Conservation (phyloP, 306 rosid species). For the Phaseolus lunatus region DNA sequence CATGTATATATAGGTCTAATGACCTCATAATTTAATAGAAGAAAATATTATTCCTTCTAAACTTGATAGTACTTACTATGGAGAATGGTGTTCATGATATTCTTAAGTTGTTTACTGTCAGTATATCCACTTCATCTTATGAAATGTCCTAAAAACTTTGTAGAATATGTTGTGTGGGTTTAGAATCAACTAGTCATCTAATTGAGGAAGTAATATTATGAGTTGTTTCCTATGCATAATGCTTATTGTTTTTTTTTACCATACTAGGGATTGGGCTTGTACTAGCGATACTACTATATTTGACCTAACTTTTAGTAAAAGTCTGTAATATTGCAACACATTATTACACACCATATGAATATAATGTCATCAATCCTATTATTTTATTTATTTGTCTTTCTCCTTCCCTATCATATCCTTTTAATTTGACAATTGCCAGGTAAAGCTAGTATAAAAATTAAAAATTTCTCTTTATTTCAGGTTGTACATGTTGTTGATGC, state of each 20-base stretch:
- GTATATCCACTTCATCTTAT: background rate
- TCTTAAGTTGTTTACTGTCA: background rate
- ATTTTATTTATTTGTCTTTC: background rate
- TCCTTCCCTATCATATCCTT: slow-evolving; percentile 5
- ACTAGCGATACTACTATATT: background rate
- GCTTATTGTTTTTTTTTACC: background rate
- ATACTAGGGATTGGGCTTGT: background rate
- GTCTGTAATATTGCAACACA: background rate
- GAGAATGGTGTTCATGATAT: background rate
- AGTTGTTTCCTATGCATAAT: slow-evolving; percentile 7
- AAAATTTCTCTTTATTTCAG: slow-evolving; percentile 52
- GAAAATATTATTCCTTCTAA: no score
- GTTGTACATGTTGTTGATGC: slow-evolving; percentile 94
- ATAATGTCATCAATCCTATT: background rate
- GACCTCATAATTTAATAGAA: no score
- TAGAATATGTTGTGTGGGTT: background rate
- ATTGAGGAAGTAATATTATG: background rate
- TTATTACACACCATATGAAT: slow-evolving; percentile 2
- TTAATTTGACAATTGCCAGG: slow-evolving; percentile 19
- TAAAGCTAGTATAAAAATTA: slow-evolving; percentile 9
- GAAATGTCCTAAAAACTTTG: background rate
- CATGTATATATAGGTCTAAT: no score
- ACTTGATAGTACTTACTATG: no score
- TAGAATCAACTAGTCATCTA: slow-evolving; percentile 7
- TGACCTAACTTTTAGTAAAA: background rate